Base-by-base conservation (phyloP, 345 rosid genomes). In the Acer negundo region DNA sequence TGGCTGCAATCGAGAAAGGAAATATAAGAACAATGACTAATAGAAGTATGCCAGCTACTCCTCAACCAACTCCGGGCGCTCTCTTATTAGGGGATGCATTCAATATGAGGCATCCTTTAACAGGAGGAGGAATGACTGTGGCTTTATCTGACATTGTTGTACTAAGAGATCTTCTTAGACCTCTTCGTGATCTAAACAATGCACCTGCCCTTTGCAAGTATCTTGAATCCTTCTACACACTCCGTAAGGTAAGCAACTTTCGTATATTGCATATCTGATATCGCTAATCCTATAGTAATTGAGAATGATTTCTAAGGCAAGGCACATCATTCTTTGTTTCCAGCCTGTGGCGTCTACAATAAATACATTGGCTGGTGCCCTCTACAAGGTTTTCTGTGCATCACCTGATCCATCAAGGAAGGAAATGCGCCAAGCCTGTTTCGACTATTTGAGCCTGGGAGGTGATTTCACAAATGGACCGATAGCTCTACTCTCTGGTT, bases 111-210 rank as follows among this genome's bases (percentile, higher is more conserved):
- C 66, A 38, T 35, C 75, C 75, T 1, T 38, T 72, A 72, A 72
- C 75, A n/a, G 75, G 66, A 58, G 53, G 75, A 35, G 75, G 66
- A 38, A 72, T 72, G 66, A 72, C 66, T 2, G 75, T 58, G 16
- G 75, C 75, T 58, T 58, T 72, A 58, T 72, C 66, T n/a, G 75
- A 72, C 61, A 38, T 58, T 38, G 31, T 72, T 58, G 49, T 72
- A 10, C 20, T 58, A 58, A 72, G 35, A 49, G 28, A 72, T 58
- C 65, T 72, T 35, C 65, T 72, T 35, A 72, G 66, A 40, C n/a
- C 66, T 38, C 53, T 72, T 1, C 13, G 3, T 2, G 2, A 35
- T 58, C 75, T 72, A 22, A 72, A 72, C 19, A 35, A 38, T 72
- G 51, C 66, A 35, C 31, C 7, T n/a, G 6, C 65, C 51, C 66